Conservation (phyloP, 768 basidiomycete genomes). For the Mrakia hoshinonis region DNA sequence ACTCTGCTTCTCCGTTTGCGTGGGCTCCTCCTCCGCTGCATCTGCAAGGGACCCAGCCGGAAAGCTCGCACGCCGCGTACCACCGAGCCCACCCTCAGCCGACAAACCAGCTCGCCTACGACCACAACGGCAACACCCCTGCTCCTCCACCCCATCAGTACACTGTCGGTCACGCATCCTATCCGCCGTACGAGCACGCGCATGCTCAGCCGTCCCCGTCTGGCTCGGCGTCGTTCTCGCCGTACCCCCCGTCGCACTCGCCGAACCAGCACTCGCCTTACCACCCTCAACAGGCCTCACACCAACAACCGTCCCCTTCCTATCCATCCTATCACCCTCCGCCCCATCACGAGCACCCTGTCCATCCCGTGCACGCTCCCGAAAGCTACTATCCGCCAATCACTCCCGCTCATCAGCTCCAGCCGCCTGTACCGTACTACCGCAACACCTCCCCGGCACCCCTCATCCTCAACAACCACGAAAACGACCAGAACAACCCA, state of each 20-base stretch:
- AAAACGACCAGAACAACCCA: conserved; percentile 12
- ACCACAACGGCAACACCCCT: neutral
- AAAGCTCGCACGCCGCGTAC: neutral
- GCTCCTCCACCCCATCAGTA: neutral
- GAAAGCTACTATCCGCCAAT: neutral
- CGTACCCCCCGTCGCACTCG: neutral
- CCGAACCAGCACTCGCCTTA: neutral
- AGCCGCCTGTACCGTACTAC: neutral
- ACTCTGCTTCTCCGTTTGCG: conserved; percentile 7
- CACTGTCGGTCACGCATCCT: neutral
- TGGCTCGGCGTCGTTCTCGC: neutral
- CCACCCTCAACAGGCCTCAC: neutral
- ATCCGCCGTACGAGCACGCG: neutral
- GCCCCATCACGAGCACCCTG: neutral
- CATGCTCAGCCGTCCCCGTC: neutral
- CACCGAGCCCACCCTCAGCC: neutral
- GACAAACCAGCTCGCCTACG: neutral
- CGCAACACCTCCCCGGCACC: neutral
- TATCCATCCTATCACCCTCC: neutral
- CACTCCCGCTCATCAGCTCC: neutral
- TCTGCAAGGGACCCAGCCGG: too few relatives aligned
- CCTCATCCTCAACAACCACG: neutral
- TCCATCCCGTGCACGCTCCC: neutral
- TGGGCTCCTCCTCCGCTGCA: conserved; percentile 23
- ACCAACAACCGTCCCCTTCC: neutral